Evolutionary conservation across 768 basidiomycete genomes (phyloP), one percentile per base, ranked within the genome.

Genomic region (Auriscalpium microsporum): DNA sequence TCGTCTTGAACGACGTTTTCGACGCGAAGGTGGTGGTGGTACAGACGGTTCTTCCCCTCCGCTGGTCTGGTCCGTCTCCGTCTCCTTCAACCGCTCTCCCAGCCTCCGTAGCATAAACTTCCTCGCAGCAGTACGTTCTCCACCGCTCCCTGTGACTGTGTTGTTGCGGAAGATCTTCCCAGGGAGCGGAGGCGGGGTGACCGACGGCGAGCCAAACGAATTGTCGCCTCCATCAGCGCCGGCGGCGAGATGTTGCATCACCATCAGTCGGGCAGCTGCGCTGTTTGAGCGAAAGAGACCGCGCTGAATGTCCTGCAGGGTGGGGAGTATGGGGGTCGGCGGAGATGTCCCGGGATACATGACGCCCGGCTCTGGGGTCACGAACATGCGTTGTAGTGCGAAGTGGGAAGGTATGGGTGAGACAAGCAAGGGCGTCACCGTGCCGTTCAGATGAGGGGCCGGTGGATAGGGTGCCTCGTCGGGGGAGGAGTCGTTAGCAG

Each of bases 211-310:
- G 21, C 81, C 75, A 47, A 79, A 71, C 1, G 69, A 63, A 11
- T 72, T 73, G 56, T 87, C 85, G 58, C 82, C 80, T 5, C 76
- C 72, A 58, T 88, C 87, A 48, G 78, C 76, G 28, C 84, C 86
- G 42, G 89, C 87, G 1, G 87, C 92, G 54, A 96, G 74, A 67
- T 92, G 94, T 59, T 83, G 83, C 81, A 95, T 82, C 4, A 92
- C 92, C 69, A 83, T 73, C 62, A 81, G 78, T 48, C 86, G 79
- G 19, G 87, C 88, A n/a, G 89, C 77, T 10, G 82, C 90, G 64
- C 93, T 94, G 67, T 94, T 94, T 2, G 94, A 94, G 17, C 94
- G 84, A 64, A 90, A 84, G 3, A 96, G 78, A 14, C 86, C 86
- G 63, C 76, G 81, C 65, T 85, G 84, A 38, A 94, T 72, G 19